Base-by-base conservation (phyloP, 306 rosid genomes). In the Trifolium pratense region DNA sequence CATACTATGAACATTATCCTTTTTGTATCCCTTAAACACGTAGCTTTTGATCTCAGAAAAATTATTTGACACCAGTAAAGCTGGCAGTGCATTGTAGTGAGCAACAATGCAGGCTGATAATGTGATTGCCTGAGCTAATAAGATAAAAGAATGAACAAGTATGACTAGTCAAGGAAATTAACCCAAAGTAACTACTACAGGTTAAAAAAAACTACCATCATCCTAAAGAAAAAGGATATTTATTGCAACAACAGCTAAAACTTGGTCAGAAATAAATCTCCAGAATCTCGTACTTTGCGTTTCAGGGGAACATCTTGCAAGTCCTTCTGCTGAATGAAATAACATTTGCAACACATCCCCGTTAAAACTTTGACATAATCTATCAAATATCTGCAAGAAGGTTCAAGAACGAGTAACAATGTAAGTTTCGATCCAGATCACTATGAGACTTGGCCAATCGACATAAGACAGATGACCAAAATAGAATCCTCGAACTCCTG, bases 61-160 rank as follows among this genome's bases (percentile, higher is more conserved):
- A 84, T 94, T 94, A 80, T 94, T 94, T 66, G 98, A 94, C 67
- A 94, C 97, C 90, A 94, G 80, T 83, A 94, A 86, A 71, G 98
- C 97, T 3, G 85, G 86, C 80, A 94, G 72, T 17, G 98, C 96
- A 36, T 94, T 94, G 79, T 94, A 89, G 88, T 91, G 98, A 76
- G 98, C 98, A 73, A 91, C 97, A 39, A 94, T 89, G 82, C 96
- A 91, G 63, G 98, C 90, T 56, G 98, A 94, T 49, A 94, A 81
- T 75, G 98, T 94, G 78, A 94, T 94, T 59, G 97, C 98, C 90
- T 94, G 98, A 88, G 92, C 98, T 91, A 94, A 80, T 75, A 94
- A 85, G 85, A 94, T 80, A 76, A 94, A 94, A 56, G 96, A 87
- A 89, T 94, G 98, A 88, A 82, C 71, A 74, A 94, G 94, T 94